Evolutionary conservation across 352 stramenopile species (phyloP).

Genomic region (Pythium utonaiense): DNA sequence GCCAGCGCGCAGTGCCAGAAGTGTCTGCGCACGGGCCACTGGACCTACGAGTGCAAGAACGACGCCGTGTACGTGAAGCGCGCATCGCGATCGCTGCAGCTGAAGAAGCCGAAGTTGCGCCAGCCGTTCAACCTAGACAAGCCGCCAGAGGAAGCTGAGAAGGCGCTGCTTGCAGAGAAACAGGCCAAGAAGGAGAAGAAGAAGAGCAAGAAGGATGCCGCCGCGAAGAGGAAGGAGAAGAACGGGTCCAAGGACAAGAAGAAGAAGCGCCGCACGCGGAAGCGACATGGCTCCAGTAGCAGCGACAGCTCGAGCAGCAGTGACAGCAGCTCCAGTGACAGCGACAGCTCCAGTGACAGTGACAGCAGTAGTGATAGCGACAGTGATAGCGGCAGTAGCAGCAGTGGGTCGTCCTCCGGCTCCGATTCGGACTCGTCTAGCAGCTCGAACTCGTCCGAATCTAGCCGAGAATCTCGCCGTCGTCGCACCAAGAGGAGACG

Average conservation of each 20-base stretch:
- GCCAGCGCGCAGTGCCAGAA: constrained; percentile 74
- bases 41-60: constrained; percentile 89
- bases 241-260: constrained; percentile 11
- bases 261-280: constrained; percentile 29
- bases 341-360: constrained; percentile 17
- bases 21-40: constrained; percentile 73
- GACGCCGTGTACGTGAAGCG: constrained; percentile 78
- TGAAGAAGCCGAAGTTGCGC: constrained; percentile 75
- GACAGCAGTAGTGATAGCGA: constrained; percentile 14
- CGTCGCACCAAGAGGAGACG: constrained; percentile 35
- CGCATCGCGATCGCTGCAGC: constrained; percentile 70
- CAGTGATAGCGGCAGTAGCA: constrained; percentile 19
- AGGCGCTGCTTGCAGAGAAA: constrained; percentile 28
- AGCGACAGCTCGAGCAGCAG: constrained; percentile 24
- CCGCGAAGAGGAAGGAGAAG: constrained; percentile 18
- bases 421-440: constrained; percentile 43
- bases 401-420: constrained; percentile 16
- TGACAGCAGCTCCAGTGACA: constrained; percentile 21
- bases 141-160: constrained; percentile 46
- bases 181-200: constrained; percentile 16
- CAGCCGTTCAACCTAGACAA: constrained; percentile 81
- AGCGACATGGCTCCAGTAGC: constrained; percentile 20
- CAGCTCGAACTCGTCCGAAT: constrained; percentile 16
- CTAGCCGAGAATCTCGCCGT: constrained; percentile 10
- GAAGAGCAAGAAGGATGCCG: constrained; percentile 6